Evolutionary conservation across 1,284 basidiomycete species (phyloP).

Genomic region (Tylopilus sp.): DNA sequence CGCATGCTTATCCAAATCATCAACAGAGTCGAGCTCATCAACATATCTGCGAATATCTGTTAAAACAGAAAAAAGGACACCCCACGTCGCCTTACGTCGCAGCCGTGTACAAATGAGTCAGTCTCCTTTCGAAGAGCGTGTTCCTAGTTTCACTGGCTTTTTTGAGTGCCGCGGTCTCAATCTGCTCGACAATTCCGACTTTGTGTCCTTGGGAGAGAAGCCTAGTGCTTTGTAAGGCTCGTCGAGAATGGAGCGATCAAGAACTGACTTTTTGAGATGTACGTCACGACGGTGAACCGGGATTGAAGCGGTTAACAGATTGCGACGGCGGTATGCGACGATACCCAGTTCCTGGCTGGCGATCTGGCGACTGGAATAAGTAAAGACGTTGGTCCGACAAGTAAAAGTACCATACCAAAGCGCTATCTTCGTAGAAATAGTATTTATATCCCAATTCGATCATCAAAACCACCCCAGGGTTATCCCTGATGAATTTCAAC

Average conservation of each 20-base stretch:
- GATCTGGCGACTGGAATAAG: slow-evolving; percentile 42
- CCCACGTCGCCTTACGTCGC: slow-evolving; percentile 62
- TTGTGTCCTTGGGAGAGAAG: slow-evolving; percentile 84
- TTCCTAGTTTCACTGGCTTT: slow-evolving; percentile 83
- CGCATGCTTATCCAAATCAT: slow-evolving; percentile 54
- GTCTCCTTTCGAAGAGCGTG: slow-evolving; percentile 75
- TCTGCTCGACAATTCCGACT: slow-evolving; percentile 90
- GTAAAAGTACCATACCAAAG: slow-evolving; percentile 42
- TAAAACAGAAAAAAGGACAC: background rate
- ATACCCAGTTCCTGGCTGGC: slow-evolving; percentile 84
- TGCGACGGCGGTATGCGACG: slow-evolving; percentile 71
- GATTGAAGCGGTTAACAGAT: slow-evolving; percentile 81
- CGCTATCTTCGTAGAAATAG: slow-evolving; percentile 87
- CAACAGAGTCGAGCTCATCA: slow-evolving; percentile 66
- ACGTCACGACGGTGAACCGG: slow-evolving; percentile 79
- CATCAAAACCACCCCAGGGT: slow-evolving; percentile 78
- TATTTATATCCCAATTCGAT: slow-evolving; percentile 90
- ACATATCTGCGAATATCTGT: slow-evolving; percentile 52
- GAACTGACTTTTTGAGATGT: slow-evolving; percentile 78
- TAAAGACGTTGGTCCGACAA: background rate
- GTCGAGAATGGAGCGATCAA: background rate
- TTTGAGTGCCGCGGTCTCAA: slow-evolving; percentile 94
- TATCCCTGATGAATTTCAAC: slow-evolving; percentile 63
- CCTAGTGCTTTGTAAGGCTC: slow-evolving; percentile 37
- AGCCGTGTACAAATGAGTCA: slow-evolving; percentile 84